A percentile compares a stretch with the other conserved stretches of the same genome.
phyloP scores from a whole-genome alignment of 1,284 basidiomycete species.

The Bjerkandera adusta region DNA sequence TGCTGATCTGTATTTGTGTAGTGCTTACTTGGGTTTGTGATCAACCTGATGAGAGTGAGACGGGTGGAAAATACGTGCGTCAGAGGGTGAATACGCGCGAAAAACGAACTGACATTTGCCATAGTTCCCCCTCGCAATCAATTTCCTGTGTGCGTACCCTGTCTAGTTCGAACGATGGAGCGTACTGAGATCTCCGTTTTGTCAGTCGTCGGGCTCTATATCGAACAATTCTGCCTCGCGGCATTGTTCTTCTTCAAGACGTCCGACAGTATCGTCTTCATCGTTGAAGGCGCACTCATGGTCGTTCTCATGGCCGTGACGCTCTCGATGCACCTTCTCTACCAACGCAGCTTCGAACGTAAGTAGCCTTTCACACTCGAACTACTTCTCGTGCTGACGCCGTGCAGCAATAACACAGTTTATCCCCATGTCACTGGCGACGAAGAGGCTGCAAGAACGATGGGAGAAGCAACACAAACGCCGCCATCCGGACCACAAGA shows the following conservation, averaged over 20 bases:
- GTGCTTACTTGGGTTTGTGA: slow-evolving; percentile 61
- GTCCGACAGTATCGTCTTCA: slow-evolving; percentile 32
- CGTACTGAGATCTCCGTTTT: slow-evolving; percentile 6
- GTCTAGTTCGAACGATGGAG: not conserved
- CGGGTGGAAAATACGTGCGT: slow-evolving; percentile 35
- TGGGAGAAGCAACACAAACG: slow-evolving; percentile 32
- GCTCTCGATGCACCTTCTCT: slow-evolving; percentile 41
- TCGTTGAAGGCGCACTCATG: slow-evolving; percentile 61
- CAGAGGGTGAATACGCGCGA: too few relatives aligned
- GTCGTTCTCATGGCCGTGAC: slow-evolving; percentile 60
- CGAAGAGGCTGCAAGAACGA: slow-evolving; percentile 43
- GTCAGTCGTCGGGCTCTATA: slow-evolving; percentile 66
- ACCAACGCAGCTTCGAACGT: slow-evolving; percentile 32
- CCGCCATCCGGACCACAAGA: slow-evolving; percentile 18
- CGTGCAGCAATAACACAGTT: slow-evolving; percentile 44
- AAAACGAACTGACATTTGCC: slow-evolving; percentile 32
- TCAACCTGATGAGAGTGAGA: slow-evolving; percentile 45
- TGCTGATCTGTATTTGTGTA: slow-evolving; percentile 17
- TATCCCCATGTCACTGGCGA: slow-evolving; percentile 64
- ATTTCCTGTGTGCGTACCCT: slow-evolving; percentile 49
- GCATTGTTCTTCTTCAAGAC: slow-evolving; percentile 68
- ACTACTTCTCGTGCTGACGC: not conserved
- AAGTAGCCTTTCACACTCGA: not conserved
- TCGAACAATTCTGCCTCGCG: slow-evolving; percentile 61
- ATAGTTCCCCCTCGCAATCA: slow-evolving; percentile 77